phyloP scores from a whole-genome alignment of 1,139 yeast species.

The Yamadazyma buinensis region DNA sequence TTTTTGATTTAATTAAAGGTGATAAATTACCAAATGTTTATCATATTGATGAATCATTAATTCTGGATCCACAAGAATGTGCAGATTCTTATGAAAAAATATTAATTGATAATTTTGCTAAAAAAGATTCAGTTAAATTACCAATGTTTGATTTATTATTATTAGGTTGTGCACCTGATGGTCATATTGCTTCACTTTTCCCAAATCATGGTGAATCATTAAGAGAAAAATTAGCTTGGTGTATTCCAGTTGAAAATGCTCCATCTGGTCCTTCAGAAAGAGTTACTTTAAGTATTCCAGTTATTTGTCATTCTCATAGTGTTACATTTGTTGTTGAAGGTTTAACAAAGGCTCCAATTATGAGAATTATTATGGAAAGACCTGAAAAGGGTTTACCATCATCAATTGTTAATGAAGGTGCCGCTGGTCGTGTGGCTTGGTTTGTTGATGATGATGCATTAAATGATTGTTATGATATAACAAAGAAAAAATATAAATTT shows the following conservation, averaged over 20 bases:
- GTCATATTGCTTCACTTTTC: conserved; percentile 93
- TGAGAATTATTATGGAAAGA: conserved; percentile 91
- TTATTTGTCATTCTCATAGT: conserved; percentile 88
- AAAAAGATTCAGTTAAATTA: conserved; percentile 88
- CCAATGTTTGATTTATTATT: conserved; percentile 91
- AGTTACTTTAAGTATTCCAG: conserved; percentile 91
- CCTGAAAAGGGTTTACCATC: conserved; percentile 97
- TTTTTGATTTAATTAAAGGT: conserved; percentile 63
- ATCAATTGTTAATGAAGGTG: conserved; percentile 89
- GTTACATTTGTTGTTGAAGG: conserved; percentile 96
- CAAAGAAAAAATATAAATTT: conserved; percentile 72
- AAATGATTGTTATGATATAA: conserved; percentile 69
- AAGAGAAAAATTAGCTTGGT: conserved; percentile 94
- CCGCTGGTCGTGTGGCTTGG: conserved; percentile 97
- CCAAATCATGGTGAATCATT: conserved; percentile 84
- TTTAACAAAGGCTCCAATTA: conserved; percentile 89
- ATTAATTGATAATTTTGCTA: conserved; percentile 87
- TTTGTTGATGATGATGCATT: conserved; percentile 96
- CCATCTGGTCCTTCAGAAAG: conserved; percentile 88
- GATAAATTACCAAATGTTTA: conserved; percentile 64
- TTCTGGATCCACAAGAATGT: conserved; percentile 87
- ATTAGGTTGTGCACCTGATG: conserved; percentile 98
- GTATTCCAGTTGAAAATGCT: conserved; percentile 87
- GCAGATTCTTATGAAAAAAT: conserved; percentile 90
- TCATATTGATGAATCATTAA: conserved; percentile 75